Percentiles rank a stretch among this genome's conserved stretches.
phyloP scores from a whole-genome alignment of 2,329 filamentous ascomycete genomes.

The Aureobasidium sp. region DNA sequence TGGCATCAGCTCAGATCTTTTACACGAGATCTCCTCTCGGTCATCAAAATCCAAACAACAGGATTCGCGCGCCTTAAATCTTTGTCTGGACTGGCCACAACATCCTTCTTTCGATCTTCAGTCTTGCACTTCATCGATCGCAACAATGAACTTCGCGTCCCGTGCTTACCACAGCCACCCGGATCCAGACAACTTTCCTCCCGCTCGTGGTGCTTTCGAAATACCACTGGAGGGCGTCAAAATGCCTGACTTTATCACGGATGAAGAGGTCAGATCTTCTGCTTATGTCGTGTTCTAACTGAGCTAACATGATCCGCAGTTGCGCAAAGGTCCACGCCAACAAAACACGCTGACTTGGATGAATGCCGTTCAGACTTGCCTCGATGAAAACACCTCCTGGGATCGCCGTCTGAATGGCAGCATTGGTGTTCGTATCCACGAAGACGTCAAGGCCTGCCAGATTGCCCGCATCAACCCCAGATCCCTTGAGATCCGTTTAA shows the following conservation, averaged over 20 bases:
- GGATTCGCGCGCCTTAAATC: background rate
- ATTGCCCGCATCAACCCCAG: background rate
- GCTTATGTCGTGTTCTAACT: background rate
- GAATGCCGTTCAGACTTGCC: background rate
- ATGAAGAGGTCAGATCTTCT: background rate
- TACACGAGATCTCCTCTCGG: background rate
- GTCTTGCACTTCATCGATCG: background rate
- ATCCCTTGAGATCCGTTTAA: background rate
- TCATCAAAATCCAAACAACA: background rate
- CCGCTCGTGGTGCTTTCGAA: background rate
- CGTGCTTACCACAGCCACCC: background rate
- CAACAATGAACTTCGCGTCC: background rate
- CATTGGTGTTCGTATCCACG: background rate
- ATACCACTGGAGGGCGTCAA: background rate
- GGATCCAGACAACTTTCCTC: background rate
- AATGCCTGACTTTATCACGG: background rate
- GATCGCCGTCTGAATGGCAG: background rate
- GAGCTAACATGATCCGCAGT: background rate
- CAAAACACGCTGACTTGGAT: background rate
- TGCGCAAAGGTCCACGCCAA: background rate
- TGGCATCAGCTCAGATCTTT: background rate
- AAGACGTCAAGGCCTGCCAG: background rate
- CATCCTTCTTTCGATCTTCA: background rate
- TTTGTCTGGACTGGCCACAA: no score
- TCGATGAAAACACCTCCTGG: background rate